Conservation (phyloP, 257 asterid genomes). For the Nemophila menziesii region DNA sequence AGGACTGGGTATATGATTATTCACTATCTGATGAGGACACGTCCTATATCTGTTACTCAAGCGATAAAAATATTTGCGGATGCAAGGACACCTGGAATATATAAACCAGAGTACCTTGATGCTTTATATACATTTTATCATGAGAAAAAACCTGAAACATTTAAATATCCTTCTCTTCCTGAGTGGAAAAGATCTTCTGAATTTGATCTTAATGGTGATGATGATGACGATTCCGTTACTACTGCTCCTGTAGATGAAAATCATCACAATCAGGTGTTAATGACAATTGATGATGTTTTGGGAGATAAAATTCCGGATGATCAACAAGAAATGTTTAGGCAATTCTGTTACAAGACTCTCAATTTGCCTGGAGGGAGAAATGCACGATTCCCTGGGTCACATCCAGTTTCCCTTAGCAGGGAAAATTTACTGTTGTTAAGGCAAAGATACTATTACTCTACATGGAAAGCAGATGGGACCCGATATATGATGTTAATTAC, state of each 20-base stretch:
- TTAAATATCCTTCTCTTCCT: constrained; percentile 78
- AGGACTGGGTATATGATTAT: constrained; percentile 95
- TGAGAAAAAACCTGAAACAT: constrained; percentile 75
- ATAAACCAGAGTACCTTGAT: constrained; percentile 84
- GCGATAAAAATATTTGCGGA: constrained; percentile 75
- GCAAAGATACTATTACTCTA: constrained; percentile 90
- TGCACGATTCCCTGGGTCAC: constrained; percentile 88
- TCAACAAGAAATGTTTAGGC: constrained; percentile 59
- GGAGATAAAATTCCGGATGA: constrained; percentile 79
- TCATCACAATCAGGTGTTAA: constrained; percentile 35
- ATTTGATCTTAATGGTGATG: constrained; percentile 92
- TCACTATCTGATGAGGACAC: constrained; percentile 89
- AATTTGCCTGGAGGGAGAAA: constrained; percentile 59
- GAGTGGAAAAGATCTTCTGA: constrained; percentile 88
- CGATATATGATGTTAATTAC: constrained; percentile 98
- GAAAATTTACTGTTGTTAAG: constrained; percentile 81
- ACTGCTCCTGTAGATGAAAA: constrained; percentile 45
- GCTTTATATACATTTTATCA: constrained; percentile 79
- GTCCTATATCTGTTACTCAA: constrained; percentile 64
- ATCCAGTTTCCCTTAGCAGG: constrained; percentile 96
- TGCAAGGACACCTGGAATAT: constrained; percentile 96
- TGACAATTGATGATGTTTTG: constrained; percentile 80
- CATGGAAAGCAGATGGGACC: constrained; percentile 99
- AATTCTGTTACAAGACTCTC: constrained; percentile 67
- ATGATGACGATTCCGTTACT: constrained; percentile 75